Base-by-base conservation (phyloP, 208 protist species). In the Trypanosoma melophagium region DNA sequence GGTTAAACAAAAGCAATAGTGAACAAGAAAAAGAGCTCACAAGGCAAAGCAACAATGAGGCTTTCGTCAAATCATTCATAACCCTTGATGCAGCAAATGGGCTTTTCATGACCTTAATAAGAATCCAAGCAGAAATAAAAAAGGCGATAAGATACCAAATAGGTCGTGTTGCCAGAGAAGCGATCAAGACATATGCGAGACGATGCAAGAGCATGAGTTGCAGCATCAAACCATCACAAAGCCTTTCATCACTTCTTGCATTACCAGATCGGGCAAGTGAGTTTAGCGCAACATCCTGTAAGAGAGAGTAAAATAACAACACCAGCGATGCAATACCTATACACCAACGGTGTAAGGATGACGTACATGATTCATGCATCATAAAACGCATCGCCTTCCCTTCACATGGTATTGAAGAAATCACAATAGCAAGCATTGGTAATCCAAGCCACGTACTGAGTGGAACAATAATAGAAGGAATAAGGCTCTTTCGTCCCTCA, bases 181-280 rank as follows among this genome's bases (percentile, higher is more conserved):
- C 55, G 13, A 60, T 54, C 45, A 63, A 52, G 19, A 71, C 2
- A 24, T 71, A 71, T 24, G 31, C 35, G n/a, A 42, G 57, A 13
- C 66, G 55, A 55, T 71, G 66, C 58, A 61, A 60, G 47, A 65
- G 62, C 58, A 64, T 59, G 1, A 71, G 35, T 25, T 71, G 56
- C 58, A 71, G n/a, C 66, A 64, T 58, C 7, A 63, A 47, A 17
- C 57, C 58, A 65, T 71, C 66, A 51, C 58, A 71, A 21, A 38
- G 47, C 5, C 22, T 56, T 13, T 56, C 31, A 40, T 57, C 56
- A 21, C 35, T 17, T 22, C 16, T 22, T 31, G 21, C 17, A 38
- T 40, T 44, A 13, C 58, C 57, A 28, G 21, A 50, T 8, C 42
- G 14, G 7, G 25, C 9, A 9, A 65, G n/a, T 10, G 38, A 59